A percentile compares a stretch with the other conserved stretches of the same genome.
Conservation (phyloP, 805 yeast species). For the Teunomyces atbi region DNA sequence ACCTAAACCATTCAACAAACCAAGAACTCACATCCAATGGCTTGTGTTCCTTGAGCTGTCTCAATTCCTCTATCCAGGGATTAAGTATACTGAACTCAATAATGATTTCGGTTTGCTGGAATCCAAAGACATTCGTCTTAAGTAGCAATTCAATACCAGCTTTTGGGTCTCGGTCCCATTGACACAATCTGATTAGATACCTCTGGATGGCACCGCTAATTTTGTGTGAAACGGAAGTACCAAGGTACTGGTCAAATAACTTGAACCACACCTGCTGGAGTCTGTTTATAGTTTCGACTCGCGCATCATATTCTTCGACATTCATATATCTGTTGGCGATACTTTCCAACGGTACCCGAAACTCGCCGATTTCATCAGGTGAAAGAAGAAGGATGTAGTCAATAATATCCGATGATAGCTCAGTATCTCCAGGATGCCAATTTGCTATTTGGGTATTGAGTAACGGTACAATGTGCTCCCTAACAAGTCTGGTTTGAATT, state of each 20-base stretch:
- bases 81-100: constrained; percentile 35
- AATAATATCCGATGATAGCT: constrained; percentile 15
- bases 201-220: constrained; percentile 1
- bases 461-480: constrained; percentile 20
- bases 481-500: constrained; percentile 12
- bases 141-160: neutral
- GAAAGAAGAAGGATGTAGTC: constrained; percentile 20
- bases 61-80: constrained; percentile 29
- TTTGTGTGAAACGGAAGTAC: neutral
- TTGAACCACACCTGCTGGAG: constrained; percentile 14
- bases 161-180: neutral
- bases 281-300: neutral
- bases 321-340: constrained; percentile 10
- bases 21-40: neutral
- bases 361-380: constrained; percentile 7
- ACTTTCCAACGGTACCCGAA: constrained; percentile 5
- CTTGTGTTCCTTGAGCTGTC: neutral
- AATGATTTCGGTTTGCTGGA: constrained; percentile 13
- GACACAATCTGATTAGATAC: neutral
- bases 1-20: neutral
- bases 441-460: constrained; percentile 8
- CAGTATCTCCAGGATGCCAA: constrained; percentile 17
- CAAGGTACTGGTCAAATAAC: constrained; percentile 14
- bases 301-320: constrained; percentile 9
- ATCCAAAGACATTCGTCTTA: neutral